Evolutionary conservation across 352 stramenopile genomes (phyloP).

Genomic region (Elongisporangium prolatum): DNA sequence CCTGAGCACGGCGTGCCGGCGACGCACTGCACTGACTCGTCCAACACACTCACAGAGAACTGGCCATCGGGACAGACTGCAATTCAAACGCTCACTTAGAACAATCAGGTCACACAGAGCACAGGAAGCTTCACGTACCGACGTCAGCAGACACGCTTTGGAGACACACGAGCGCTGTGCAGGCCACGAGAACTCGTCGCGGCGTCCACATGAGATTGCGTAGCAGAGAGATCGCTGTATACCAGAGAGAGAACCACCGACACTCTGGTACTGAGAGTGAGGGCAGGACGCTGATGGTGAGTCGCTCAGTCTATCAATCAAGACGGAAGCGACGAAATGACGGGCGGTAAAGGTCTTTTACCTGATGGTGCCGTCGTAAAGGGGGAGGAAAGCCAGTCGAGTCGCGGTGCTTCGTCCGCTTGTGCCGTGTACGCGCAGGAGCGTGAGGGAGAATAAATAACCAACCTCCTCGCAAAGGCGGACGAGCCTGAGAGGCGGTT

Average conservation of each 20-base stretch:
- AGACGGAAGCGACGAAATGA: not conserved
- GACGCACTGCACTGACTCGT: conserved; percentile 54
- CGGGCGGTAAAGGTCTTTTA: not conserved
- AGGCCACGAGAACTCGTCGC: conserved; percentile 8
- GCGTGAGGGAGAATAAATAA: not conserved
- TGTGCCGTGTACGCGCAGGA: not conserved
- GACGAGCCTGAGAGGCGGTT: not conserved
- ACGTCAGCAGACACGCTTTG: conserved; percentile 4
- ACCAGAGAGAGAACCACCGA: not conserved
- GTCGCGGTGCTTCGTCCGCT: not conserved
- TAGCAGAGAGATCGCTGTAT: not conserved
- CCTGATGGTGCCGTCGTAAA: not conserved
- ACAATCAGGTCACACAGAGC: not conserved
- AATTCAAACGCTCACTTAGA: not conserved
- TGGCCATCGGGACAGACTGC: conserved; percentile 38
- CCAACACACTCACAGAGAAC: conserved; percentile 65
- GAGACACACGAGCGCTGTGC: conserved; percentile 12
- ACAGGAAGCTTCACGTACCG: conserved; percentile 7
- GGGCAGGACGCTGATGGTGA: not conserved
- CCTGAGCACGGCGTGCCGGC: conserved; percentile 50
- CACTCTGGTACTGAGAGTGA: not conserved
- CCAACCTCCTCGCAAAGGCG: not conserved
- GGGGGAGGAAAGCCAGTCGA: not conserved
- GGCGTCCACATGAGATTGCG: conserved; percentile 14
- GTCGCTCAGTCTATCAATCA: not conserved